phyloP scores from a whole-genome alignment of 1,139 yeast genomes.

The Kluyveromyces sp. region DNA sequence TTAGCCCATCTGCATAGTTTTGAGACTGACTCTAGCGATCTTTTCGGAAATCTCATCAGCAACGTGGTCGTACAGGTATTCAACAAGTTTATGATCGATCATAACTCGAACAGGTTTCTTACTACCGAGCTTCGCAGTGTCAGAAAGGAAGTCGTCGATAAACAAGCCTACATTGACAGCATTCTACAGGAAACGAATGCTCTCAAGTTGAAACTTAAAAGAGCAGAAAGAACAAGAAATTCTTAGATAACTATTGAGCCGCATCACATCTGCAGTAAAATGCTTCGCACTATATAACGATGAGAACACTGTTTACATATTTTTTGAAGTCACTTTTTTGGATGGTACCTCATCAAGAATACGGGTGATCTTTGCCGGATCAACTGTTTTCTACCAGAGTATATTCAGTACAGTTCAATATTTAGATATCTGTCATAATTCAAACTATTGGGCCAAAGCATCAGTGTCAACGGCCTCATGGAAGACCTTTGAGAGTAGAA shows the following conservation, averaged over 20 bases:
- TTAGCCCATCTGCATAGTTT: conserved; percentile 3
- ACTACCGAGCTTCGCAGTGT: conserved; percentile 17
- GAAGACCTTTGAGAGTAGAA: no score
- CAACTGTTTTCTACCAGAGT: no score
- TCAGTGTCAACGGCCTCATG: no score
- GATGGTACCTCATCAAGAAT: no score
- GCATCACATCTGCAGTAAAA: background rate
- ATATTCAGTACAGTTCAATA: no score
- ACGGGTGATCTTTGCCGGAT: no score
- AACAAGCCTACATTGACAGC: conserved; percentile 12
- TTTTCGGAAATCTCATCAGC: conserved; percentile 21
- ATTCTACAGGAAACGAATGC: conserved; percentile 11
- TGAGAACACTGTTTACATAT: no score
- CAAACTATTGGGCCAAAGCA: no score
- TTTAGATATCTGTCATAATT: no score
- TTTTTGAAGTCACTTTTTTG: no score
- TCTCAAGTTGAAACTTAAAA: conserved; percentile 6
- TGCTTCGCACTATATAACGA: background rate
- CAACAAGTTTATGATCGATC: conserved; percentile 8
- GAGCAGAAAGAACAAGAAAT: background rate
- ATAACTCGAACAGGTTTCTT: conserved; percentile 20
- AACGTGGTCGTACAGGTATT: conserved; percentile 16
- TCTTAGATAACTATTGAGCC: background rate
- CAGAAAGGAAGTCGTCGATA: conserved; percentile 15
- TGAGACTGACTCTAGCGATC: conserved; percentile 12